These are phyloP conservation scores for Lindgomyces ingoldianus DNA, from an alignment of 495 filamentous ascomycete genomes.

Conservation along the genomic window DNA sequence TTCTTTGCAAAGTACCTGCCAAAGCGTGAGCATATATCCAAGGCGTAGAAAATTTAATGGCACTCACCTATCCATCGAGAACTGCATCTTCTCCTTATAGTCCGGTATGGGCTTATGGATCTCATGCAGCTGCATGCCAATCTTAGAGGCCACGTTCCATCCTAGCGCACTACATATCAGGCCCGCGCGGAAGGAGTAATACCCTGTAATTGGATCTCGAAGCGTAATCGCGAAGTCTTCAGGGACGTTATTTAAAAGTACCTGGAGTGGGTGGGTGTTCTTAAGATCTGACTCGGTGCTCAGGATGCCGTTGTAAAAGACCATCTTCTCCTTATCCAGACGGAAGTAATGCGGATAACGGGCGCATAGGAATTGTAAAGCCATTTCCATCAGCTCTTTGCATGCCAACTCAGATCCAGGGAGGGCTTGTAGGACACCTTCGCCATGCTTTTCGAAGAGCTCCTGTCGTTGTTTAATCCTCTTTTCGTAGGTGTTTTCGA, in stretches of 20 bases:
- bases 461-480: conserved; percentile 72
- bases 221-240: conserved; percentile 86
- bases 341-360: conserved; percentile 82
- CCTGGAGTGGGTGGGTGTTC: conserved; percentile 66
- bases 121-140: conserved; percentile 68
- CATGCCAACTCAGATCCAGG: conserved; percentile 80
- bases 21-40: background rate
- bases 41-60: background rate
- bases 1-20: conserved; percentile 77
- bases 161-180: conserved; percentile 78
- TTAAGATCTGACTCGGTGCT: conserved; percentile 62
- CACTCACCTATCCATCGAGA: conserved; percentile 77
- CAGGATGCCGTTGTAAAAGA: conserved; percentile 73
- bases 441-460: conserved; percentile 66
- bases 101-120: conserved; percentile 82
- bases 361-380: conserved; percentile 72
- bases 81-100: conserved; percentile 88
- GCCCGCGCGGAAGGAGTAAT: conserved; percentile 77
- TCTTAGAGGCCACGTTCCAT: conserved; percentile 77
- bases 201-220: conserved; percentile 68
- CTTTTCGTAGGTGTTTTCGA: conserved; percentile 72
- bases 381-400: conserved; percentile 92
- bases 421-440: conserved; percentile 64
- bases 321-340: conserved; percentile 57
- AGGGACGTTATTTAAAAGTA: conserved; percentile 79